These are phyloP conservation scores for Echinosophora koreensis DNA, from an alignment of 306 rosid species.

Conservation along the genomic window DNA sequence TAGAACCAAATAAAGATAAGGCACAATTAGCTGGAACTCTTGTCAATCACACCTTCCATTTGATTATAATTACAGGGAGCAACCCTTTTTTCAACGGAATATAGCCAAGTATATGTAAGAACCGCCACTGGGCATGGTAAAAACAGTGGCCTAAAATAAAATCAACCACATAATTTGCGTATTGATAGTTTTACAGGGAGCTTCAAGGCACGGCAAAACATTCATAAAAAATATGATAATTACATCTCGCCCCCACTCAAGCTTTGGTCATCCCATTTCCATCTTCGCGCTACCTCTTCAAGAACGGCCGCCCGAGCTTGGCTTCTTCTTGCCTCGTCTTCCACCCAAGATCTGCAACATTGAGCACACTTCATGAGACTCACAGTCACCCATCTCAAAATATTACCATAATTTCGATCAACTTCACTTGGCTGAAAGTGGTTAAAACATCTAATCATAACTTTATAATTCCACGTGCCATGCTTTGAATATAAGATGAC, in stretches of 20 bases:
- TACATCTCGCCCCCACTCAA: slow-evolving; percentile 47
- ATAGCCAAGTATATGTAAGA: background rate
- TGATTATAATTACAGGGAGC: background rate
- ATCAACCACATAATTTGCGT: slow-evolving; percentile 3
- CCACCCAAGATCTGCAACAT: slow-evolving; percentile 96
- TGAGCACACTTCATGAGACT: slow-evolving; percentile 42
- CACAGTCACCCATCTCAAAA: slow-evolving; percentile 28
- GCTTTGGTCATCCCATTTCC: slow-evolving; percentile 84
- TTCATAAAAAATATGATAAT: slow-evolving; percentile 31
- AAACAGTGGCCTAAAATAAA: slow-evolving; percentile 17
- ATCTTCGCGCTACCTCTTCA: slow-evolving; percentile 87
- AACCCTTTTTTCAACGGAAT: background rate
- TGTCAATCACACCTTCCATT: background rate
- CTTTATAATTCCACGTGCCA: background rate
- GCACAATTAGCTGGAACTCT: background rate
- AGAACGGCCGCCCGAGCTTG: slow-evolving; percentile 92
- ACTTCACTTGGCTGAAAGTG: background rate
- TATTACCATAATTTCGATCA: slow-evolving; percentile 30
- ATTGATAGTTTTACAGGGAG: slow-evolving; percentile 36
- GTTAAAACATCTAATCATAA: slow-evolving; percentile 1
- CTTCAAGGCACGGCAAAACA: slow-evolving; percentile 10
- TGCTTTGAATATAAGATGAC: background rate
- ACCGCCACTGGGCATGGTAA: background rate
- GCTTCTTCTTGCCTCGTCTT: slow-evolving; percentile 90
- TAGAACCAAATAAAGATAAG: background rate